Evolutionary conservation across 2,329 filamentous ascomycete genomes (phyloP).

Genomic region (Claviceps lovelessii): DNA sequence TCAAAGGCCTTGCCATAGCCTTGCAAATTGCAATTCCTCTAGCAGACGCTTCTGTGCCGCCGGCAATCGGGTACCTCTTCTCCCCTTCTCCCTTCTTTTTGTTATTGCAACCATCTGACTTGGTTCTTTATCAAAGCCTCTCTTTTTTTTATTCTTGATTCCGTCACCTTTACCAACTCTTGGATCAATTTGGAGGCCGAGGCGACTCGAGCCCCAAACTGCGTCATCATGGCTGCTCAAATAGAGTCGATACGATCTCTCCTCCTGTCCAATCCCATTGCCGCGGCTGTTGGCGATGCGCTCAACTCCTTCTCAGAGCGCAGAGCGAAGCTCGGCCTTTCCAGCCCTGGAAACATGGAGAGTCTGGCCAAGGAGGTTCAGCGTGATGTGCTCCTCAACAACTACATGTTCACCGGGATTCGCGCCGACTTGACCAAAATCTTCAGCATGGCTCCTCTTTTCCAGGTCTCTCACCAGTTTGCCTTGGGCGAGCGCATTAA

Average conservation of each 20-base stretch:
- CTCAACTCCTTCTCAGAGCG: constrained; percentile 71
- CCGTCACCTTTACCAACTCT: neutral
- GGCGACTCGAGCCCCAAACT: constrained; percentile 10
- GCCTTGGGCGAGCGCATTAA: constrained; percentile 86
- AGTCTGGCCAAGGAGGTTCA: constrained; percentile 81
- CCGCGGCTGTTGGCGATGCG: constrained; percentile 56
- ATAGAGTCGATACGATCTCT: constrained; percentile 45
- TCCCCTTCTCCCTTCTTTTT: neutral
- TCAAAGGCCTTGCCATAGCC: constrained; percentile 11
- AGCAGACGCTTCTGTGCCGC: constrained; percentile 2
- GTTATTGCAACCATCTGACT: neutral
- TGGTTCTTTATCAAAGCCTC: neutral
- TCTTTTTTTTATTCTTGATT: neutral
- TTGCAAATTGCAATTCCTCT: constrained; percentile 8
- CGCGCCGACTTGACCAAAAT: constrained; percentile 93
- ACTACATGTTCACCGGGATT: constrained; percentile 92
- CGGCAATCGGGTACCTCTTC: neutral
- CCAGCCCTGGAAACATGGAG: constrained; percentile 88
- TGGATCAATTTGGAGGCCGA: constrained; percentile 10
- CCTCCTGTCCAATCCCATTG: constrained; percentile 60
- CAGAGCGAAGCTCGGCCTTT: constrained; percentile 73
- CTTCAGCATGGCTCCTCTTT: constrained; percentile 84
- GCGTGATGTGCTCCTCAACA: constrained; percentile 90
- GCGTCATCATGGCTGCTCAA: constrained; percentile 35
- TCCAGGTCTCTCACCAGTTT: constrained; percentile 95